Evolutionary conservation across 129 eudicot species (phyloP), one percentile per base, ranked within the genome.

Genomic region (Flaveria ramosissima): DNA sequence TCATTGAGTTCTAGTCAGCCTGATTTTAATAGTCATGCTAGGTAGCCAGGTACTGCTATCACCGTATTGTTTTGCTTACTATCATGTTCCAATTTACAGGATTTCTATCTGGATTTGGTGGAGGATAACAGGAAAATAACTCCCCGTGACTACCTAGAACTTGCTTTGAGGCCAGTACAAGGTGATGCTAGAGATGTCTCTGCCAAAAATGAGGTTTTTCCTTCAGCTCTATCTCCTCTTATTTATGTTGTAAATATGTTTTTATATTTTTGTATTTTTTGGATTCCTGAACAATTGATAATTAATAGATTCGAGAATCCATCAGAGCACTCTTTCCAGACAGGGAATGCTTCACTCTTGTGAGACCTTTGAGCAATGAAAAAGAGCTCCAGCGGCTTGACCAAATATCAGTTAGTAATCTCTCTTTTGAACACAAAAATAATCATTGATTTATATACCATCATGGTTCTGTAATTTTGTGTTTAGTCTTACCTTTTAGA

Each of bases 271-370:
- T 43, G 39, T 77, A 47, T 77, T 62, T 64, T 39, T 7, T 70
- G 68, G 52, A 74, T 75, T 68, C 46, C 55, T 78, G 69, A 79
- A 70, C 78, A 71, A 26, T 27, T 77, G 66, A 47, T 82, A 55
- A 64, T 80, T 68, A 30, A 59, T 74, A 95, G 99, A 95, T 95
- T 72, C 93, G 99, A 68, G 99, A 95, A 78, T 95, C 99, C 81
- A 92, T 95, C 68, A 89, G 96, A 71, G 97, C 97, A 70, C 97
- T 95, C 70, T 95, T 95, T 79, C 99, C 97, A 8, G 97, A 95
- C 82, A 86, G 99, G 83, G 99, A 95, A 61, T 95, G 99, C 90
- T 95, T 87, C 86, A 78, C 99, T 56, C 99, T 95, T 80, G 99
- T 95, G 64, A 83, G 99, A 66, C 99, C 99, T 78, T 77, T 89